phyloP scores from a whole-genome alignment of 495 filamentous ascomycete species.

The Penicillium flavigenum region DNA sequence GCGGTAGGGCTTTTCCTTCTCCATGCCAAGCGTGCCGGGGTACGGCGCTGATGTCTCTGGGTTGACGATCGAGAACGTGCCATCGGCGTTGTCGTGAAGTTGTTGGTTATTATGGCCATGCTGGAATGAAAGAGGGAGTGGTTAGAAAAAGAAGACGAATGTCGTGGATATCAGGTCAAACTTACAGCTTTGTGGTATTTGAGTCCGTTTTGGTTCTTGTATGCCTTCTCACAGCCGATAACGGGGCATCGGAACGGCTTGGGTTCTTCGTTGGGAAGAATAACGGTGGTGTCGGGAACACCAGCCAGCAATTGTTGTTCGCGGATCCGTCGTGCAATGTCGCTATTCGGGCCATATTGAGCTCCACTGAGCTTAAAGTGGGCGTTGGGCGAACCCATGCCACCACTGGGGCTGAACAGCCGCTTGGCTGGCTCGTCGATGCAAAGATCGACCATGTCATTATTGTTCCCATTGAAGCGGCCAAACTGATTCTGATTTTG shows the following conservation, averaged over 20 bases:
- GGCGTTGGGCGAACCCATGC: slow-evolving; percentile 65
- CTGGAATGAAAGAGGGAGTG: slow-evolving; percentile 34
- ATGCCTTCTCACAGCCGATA: slow-evolving; percentile 98
- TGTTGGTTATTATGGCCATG: slow-evolving; percentile 97
- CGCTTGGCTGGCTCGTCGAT: slow-evolving; percentile 96
- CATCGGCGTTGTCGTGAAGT: slow-evolving; percentile 91
- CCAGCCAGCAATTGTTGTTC: slow-evolving; percentile 73
- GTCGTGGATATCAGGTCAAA: slow-evolving; percentile 12
- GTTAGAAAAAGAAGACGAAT: slow-evolving; percentile 13
- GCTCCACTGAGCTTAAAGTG: slow-evolving; percentile 69
- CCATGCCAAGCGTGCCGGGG: slow-evolving; percentile 95
- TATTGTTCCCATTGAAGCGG: slow-evolving; percentile 44
- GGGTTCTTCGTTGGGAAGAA: slow-evolving; percentile 65
- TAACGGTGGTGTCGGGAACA: slow-evolving; percentile 54
- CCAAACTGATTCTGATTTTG: slow-evolving; percentile 53
- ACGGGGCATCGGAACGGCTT: slow-evolving; percentile 98
- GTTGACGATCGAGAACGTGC: slow-evolving; percentile 97
- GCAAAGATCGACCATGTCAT: slow-evolving; percentile 67
- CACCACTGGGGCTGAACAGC: slow-evolving; percentile 81
- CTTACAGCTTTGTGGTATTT: slow-evolving; percentile 79
- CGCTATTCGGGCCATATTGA: slow-evolving; percentile 71
- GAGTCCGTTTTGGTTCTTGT: slow-evolving; percentile 98
- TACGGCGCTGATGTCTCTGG: slow-evolving; percentile 92
- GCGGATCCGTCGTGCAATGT: slow-evolving; percentile 65
- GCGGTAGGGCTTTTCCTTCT: slow-evolving; percentile 98